phyloP scores from a whole-genome alignment of 148 eudicot species.

The Pouteria glomerata region DNA sequence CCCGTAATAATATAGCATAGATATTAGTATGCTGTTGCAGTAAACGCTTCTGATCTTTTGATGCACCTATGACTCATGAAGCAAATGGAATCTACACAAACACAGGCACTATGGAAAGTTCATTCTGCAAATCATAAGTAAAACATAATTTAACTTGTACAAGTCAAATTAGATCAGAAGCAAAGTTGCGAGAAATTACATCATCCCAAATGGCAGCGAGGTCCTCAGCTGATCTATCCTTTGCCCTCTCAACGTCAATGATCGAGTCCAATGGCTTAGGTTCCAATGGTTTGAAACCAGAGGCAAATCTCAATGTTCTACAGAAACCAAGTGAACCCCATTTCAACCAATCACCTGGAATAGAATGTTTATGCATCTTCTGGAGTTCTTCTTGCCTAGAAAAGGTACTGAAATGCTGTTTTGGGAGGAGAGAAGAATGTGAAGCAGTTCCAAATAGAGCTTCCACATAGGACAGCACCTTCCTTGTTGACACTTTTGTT shows the following conservation, averaged over 20 bases:
- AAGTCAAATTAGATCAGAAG: neutral
- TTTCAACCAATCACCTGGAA: slow-evolving; percentile 46
- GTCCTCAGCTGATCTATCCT: slow-evolving; percentile 60
- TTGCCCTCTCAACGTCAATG: slow-evolving; percentile 66
- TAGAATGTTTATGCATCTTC: slow-evolving; percentile 11
- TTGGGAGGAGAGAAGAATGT: slow-evolving; percentile 10
- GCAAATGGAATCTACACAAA: neutral
- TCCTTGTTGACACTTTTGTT: slow-evolving; percentile 27
- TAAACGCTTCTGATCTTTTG: too few relatives aligned
- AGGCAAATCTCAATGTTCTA: slow-evolving; percentile 64
- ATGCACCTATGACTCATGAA: neutral
- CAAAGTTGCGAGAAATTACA: slow-evolving; percentile 36
- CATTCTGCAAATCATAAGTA: neutral
- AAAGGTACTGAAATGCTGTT: slow-evolving; percentile 17
- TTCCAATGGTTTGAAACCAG: slow-evolving; percentile 80
- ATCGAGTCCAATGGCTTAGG: slow-evolving; percentile 68
- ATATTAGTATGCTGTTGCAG: too few relatives aligned
- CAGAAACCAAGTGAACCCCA: slow-evolving; percentile 58
- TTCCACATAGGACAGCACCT: slow-evolving; percentile 26
- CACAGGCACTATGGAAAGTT: neutral
- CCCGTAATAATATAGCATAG: too few relatives aligned
- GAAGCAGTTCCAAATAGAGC: slow-evolving; percentile 19
- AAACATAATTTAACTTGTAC: neutral
- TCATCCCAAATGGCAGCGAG: slow-evolving; percentile 88
- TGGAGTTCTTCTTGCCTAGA: slow-evolving; percentile 8